phyloP scores from a whole-genome alignment of 1,284 basidiomycete genomes.

The Tilletiaria anomala region DNA sequence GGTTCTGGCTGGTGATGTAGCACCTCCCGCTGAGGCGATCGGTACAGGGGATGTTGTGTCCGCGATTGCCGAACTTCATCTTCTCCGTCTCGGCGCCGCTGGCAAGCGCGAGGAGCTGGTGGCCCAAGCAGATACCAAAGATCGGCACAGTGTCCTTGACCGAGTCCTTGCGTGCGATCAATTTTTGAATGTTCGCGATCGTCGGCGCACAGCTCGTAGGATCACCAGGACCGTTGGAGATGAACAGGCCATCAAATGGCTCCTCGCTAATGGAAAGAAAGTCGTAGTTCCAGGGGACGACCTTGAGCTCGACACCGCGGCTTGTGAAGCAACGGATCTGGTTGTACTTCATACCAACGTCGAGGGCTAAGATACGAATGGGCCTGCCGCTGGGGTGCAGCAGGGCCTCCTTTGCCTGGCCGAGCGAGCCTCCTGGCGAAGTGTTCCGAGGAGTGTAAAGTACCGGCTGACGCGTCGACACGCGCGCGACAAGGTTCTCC shows the following conservation, averaged over 20 bases:
- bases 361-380: slow-evolving; percentile 74
- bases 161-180: slow-evolving; percentile 47
- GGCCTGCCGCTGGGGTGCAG: slow-evolving; percentile 64
- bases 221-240: slow-evolving; percentile 97
- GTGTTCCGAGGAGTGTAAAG: slow-evolving; percentile 48
- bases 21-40: slow-evolving; percentile 84
- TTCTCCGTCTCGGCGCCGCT: slow-evolving; percentile 86
- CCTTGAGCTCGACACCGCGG: slow-evolving; percentile 88
- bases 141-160: slow-evolving; percentile 63
- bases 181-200: slow-evolving; percentile 56
- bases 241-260: slow-evolving; percentile 83
- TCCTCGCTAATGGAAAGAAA: slow-evolving; percentile 56
- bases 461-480: slow-evolving; percentile 59
- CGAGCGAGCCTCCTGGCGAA: slow-evolving; percentile 40
- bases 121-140: slow-evolving; percentile 97
- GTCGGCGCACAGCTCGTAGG: slow-evolving; percentile 60
- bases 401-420: slow-evolving; percentile 43
- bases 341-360: slow-evolving; percentile 99
- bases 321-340: slow-evolving; percentile 92
- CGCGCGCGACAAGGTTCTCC: slow-evolving; percentile 76
- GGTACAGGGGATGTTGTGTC: slow-evolving; percentile 96
- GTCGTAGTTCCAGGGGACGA: slow-evolving; percentile 94
- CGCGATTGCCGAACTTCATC: slow-evolving; percentile 99
- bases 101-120: slow-evolving; percentile 89
- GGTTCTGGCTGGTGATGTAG: slow-evolving; percentile 98